phyloP scores from a whole-genome alignment of 371 early-diverging fungal genomes.

The Syncephalis plumigaleata region DNA sequence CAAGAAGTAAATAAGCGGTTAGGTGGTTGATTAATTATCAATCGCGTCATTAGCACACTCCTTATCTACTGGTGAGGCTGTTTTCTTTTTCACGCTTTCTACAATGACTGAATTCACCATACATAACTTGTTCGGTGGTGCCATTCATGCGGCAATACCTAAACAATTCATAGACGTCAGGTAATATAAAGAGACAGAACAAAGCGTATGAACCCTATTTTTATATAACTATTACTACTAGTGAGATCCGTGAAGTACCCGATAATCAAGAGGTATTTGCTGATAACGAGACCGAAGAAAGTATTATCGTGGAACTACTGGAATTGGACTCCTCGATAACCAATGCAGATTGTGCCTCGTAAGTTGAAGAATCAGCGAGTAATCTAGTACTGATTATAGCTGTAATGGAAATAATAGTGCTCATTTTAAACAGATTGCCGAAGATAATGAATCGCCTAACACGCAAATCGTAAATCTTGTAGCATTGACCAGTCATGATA shows the following conservation, averaged over 20 bases:
- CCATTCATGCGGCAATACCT: slow-evolving; percentile 34
- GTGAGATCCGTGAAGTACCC: slow-evolving; percentile 63
- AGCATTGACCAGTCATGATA: slow-evolving; percentile 10
- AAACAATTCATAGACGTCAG: slow-evolving; percentile 40
- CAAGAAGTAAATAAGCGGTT: too few relatives aligned
- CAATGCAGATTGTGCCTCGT: slow-evolving; percentile 38
- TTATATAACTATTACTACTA: slow-evolving; percentile 13
- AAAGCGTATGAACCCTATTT: neutral
- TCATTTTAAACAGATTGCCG: slow-evolving; percentile 63
- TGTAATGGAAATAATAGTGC: slow-evolving; percentile 21
- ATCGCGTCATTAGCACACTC: too few relatives aligned
- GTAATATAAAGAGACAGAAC: slow-evolving; percentile 12
- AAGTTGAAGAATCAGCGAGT: slow-evolving; percentile 5
- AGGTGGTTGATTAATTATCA: too few relatives aligned
- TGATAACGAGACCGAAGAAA: slow-evolving; percentile 46
- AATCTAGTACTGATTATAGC: neutral
- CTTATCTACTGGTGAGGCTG: too few relatives aligned
- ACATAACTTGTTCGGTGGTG: slow-evolving; percentile 48
- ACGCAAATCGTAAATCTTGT: slow-evolving; percentile 14
- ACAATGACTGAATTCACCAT: slow-evolving; percentile 4
- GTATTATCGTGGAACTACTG: slow-evolving; percentile 68
- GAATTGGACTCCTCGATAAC: slow-evolving; percentile 31
- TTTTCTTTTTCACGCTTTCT: neutral
- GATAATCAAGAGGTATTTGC: slow-evolving; percentile 87
- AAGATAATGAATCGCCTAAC: slow-evolving; percentile 41